Conservation (phyloP, 2,329 filamentous ascomycete species). For the Tolypocladium capitatum region DNA sequence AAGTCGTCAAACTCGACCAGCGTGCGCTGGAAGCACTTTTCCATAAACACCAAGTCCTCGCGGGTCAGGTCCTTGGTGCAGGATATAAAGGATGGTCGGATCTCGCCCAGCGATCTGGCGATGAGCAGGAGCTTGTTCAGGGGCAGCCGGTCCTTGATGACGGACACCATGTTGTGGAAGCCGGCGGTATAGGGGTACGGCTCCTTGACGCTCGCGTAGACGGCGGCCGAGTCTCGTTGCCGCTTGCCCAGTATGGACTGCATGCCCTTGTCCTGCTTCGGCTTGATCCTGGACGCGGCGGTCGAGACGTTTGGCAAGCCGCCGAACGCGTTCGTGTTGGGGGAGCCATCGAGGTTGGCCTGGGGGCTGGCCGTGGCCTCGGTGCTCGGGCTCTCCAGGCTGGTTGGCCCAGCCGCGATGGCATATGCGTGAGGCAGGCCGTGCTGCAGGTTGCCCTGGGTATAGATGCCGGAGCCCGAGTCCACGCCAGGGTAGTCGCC, state of each 20-base stretch:
- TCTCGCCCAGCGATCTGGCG: slow-evolving; percentile 74
- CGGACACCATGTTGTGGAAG: slow-evolving; percentile 77
- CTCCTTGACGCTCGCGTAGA: slow-evolving; percentile 81
- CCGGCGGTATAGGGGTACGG: slow-evolving; percentile 84
- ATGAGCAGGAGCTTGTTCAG: slow-evolving; percentile 68
- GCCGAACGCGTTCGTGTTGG: slow-evolving; percentile 17
- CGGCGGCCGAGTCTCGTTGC: slow-evolving; percentile 61
- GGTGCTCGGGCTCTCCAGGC: slow-evolving; percentile 50
- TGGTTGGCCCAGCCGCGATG: slow-evolving; percentile 48
- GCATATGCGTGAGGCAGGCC: slow-evolving; percentile 53
- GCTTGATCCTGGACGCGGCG: slow-evolving; percentile 24
- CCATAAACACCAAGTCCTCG: slow-evolving; percentile 91
- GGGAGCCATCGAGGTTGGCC: slow-evolving; percentile 43
- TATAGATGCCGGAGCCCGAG: slow-evolving; percentile 33
- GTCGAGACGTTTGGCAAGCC: slow-evolving; percentile 12
- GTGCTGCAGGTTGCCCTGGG: slow-evolving; percentile 46
- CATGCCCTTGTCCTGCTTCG: slow-evolving; percentile 27
- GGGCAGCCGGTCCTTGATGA: slow-evolving; percentile 67
- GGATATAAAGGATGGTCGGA: slow-evolving; percentile 85
- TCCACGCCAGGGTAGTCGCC: slow-evolving; percentile 42
- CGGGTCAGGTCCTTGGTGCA: slow-evolving; percentile 80
- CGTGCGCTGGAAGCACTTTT: slow-evolving; percentile 89
- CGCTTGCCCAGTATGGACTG: slow-evolving; percentile 45
- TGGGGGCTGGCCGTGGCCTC: slow-evolving; percentile 50
- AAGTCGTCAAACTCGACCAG: slow-evolving; percentile 90